Percentiles rank a stretch among this genome's conserved stretches.
Conservation (phyloP, 768 basidiomycete genomes). For the Polyporus arcularius region DNA sequence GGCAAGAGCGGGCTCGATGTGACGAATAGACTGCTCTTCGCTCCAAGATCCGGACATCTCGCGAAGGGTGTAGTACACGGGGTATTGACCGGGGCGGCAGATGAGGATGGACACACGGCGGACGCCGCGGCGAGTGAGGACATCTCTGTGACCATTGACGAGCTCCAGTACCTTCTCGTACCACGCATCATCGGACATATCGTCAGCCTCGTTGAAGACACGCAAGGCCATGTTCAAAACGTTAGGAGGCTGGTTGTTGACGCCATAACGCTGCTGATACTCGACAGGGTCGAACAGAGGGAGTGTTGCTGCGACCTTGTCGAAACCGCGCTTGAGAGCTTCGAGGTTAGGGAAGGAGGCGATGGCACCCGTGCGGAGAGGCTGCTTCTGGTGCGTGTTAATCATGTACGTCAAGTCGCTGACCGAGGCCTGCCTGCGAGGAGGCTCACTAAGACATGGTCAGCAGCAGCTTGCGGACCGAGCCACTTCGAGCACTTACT, state of each 20-base stretch:
- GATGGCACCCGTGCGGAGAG: constrained; percentile 87
- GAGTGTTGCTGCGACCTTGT: constrained; percentile 68
- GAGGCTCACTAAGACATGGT: constrained; percentile 43
- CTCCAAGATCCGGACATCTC: constrained; percentile 73
- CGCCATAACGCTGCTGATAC: constrained; percentile 74
- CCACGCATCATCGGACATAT: constrained; percentile 77
- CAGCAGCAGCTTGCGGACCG: background rate
- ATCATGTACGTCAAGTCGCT: constrained; percentile 96
- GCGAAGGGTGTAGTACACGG: constrained; percentile 91
- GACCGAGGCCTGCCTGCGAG: constrained; percentile 86
- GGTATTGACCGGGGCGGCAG: constrained; percentile 90
- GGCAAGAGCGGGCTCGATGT: constrained; percentile 96
- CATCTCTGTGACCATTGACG: constrained; percentile 63
- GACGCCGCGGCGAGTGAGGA: constrained; percentile 75
- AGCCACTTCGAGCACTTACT: constrained; percentile 38
- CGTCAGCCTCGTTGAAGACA: constrained; percentile 79
- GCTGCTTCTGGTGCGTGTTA: constrained; percentile 82
- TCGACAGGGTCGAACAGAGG: constrained; percentile 75
- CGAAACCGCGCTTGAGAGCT: constrained; percentile 71
- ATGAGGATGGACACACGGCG: constrained; percentile 91
- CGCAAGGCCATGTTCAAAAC: constrained; percentile 94
- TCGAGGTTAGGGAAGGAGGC: constrained; percentile 82
- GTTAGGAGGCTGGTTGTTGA: constrained; percentile 77
- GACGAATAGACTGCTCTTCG: constrained; percentile 95
- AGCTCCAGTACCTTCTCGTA: constrained; percentile 69